Conservation (phyloP, 768 basidiomycete genomes). For the Kwoniella mangroviensis region DNA sequence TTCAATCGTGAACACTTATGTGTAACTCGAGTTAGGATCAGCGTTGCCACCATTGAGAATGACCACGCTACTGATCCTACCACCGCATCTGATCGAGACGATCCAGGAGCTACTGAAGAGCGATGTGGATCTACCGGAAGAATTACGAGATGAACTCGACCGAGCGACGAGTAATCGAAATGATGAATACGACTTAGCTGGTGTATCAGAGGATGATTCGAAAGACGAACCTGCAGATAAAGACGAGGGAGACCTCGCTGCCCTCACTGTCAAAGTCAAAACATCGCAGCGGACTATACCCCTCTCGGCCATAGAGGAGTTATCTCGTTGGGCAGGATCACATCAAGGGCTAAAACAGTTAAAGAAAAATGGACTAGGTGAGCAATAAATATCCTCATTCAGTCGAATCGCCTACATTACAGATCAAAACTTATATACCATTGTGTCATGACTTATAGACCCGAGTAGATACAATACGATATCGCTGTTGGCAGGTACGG, state of each 20-base stretch:
- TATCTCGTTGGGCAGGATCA: constrained; percentile 37
- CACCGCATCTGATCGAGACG: constrained; percentile 37
- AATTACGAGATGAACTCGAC: constrained; percentile 21
- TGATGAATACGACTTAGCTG: no score
- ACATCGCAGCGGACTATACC: constrained; percentile 29
- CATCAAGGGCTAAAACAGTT: constrained; percentile 12
- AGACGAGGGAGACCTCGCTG: no score
- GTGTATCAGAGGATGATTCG: no score
- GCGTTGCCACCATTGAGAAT: not conserved
- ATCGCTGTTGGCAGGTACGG: constrained; percentile 43
- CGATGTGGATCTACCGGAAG: constrained; percentile 33
- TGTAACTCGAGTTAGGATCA: no score
- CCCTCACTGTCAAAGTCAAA: not conserved
- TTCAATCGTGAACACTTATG: not conserved
- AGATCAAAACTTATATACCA: no score
- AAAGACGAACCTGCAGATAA: no score
- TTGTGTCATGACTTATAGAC: not conserved
- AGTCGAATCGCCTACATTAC: no score
- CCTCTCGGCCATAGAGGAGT: constrained; percentile 19
- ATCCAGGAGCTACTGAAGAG: constrained; percentile 29
- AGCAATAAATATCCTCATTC: not conserved
- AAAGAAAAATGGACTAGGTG: constrained; percentile 9
- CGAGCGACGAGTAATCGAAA: not conserved
- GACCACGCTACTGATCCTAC: constrained; percentile 28
- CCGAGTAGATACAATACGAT: constrained; percentile 29